Evolutionary conservation across 179 eudicot genomes (phyloP), one percentile per base, ranked within the genome.

Genomic region (Carnegiea gigantea): DNA sequence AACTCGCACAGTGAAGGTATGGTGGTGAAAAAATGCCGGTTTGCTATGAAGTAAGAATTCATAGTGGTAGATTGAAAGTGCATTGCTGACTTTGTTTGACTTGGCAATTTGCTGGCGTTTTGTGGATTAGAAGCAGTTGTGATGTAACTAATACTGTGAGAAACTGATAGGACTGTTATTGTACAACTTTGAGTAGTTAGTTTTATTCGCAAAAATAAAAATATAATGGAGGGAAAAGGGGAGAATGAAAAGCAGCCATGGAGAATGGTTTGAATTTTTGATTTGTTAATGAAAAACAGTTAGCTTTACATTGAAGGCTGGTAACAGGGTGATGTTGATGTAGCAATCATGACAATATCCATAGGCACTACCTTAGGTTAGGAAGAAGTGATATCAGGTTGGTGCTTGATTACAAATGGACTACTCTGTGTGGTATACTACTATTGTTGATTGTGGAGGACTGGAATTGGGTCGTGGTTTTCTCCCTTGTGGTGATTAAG

Each of bases 1-100:
- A 85, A 81, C 84, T 85, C 95, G 93, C 78, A 94, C 88, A 89
- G 79, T 87, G 49, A 93, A 96, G 99, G 99, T 96, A 87, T 57
- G 78, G 36, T 53, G 49, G 26, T 68, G 60, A 53, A 14, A 54
- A 76, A 36, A 3, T 3, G n/a, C 54, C 51, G 10, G 8, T 21
- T 23, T 75, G n/a, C 43, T 57, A 43, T 74, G 21, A 9, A 30
- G 6, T 21, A 11, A 30, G 33, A n/a, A 36, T 23, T 18, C 51
- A 28, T 28, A 67, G 72, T 40, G 20, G 4, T 59, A 38, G 70
- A 59, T 36, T 43, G 20, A 26, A 75, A 49, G 44, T 11, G 21
- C 21, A 6, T 36, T 18, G 75, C 21, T 20, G 44, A 4, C 21
- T 24, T 48, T 48, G 20, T 26, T 49, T n/a, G 77, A 48, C 51